These are phyloP conservation scores for Blastocystis sp. DNA, from an alignment of 352 stramenopile genomes.

Conservation along the genomic window DNA sequence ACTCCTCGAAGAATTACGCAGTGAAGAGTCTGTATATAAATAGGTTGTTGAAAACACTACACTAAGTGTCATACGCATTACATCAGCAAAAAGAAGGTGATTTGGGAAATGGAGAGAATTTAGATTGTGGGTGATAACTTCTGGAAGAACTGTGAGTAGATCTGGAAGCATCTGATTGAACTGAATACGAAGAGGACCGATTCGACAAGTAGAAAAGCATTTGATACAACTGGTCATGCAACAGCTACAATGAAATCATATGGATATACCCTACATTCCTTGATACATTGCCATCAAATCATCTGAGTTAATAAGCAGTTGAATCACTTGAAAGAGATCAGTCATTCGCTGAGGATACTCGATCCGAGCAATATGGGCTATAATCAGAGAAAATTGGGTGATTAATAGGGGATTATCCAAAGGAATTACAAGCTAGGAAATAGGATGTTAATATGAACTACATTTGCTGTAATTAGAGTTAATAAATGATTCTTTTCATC, in stretches of 20 bases:
- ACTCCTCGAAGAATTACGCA: neutral
- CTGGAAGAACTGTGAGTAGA: neutral
- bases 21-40: neutral
- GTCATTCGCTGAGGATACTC: conserved; percentile 29
- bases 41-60: neutral
- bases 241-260: neutral
- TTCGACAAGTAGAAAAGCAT: conserved; percentile 37
- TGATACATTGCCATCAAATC: conserved; percentile 5
- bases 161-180: conserved; percentile 20
- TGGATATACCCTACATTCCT: too few species aligned
- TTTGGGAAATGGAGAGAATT: neutral
- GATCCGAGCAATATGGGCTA: conserved; percentile 27
- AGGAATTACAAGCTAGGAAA: conserved; percentile 15
- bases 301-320: neutral
- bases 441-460: neutral
- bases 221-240: neutral
- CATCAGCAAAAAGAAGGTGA: neutral
- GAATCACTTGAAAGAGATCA: conserved; percentile 5
- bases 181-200: neutral
- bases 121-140: neutral
- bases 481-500: conserved; percentile 4
- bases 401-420: neutral
- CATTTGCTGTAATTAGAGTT: neutral
- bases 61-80: neutral
- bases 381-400: conserved; percentile 40